Evolutionary conservation across 1,284 basidiomycete genomes (phyloP).

Genomic region (Tilletia horrida): DNA sequence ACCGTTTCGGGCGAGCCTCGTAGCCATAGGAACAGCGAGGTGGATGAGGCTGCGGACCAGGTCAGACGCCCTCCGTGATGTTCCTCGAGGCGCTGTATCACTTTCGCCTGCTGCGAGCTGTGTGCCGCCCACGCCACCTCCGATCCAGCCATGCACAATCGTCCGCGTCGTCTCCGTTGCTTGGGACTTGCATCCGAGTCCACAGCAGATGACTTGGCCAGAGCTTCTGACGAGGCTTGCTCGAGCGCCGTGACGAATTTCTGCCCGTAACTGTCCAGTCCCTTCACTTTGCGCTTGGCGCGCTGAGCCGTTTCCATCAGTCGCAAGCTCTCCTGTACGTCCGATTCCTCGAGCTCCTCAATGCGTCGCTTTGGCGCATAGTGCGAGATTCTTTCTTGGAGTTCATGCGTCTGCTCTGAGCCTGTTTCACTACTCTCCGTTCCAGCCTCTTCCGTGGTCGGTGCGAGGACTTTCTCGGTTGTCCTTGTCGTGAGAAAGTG

Average conservation of each 20-base stretch:
- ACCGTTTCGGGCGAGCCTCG: conserved; percentile 62
- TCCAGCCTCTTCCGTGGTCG: not conserved
- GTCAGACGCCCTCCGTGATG: conserved; percentile 77
- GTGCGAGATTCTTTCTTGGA: not conserved
- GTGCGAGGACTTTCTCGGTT: not conserved
- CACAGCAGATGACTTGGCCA: not conserved
- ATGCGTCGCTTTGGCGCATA: not conserved
- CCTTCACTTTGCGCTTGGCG: not conserved
- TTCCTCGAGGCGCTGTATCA: conserved; percentile 68
- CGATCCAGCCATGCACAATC: conserved; percentile 66
- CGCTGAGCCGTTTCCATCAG: not conserved
- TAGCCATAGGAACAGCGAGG: conserved; percentile 86
- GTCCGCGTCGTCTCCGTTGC: conserved; percentile 66
- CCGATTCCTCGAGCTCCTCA: not conserved
- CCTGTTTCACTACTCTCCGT: too few relatives aligned
- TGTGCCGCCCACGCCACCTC: conserved; percentile 73
- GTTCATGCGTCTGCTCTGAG: not conserved
- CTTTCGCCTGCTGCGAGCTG: conserved; percentile 81
- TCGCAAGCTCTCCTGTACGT: not conserved
- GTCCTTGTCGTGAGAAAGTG: not conserved
- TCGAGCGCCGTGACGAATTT: conserved; percentile 34
- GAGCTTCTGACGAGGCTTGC: not conserved
- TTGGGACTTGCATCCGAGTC: conserved; percentile 65
- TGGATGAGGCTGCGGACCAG: conserved; percentile 78
- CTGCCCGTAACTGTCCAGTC: not conserved